Conservation (phyloP, 352 stramenopile species). For the Phytophthora crassamura region DNA sequence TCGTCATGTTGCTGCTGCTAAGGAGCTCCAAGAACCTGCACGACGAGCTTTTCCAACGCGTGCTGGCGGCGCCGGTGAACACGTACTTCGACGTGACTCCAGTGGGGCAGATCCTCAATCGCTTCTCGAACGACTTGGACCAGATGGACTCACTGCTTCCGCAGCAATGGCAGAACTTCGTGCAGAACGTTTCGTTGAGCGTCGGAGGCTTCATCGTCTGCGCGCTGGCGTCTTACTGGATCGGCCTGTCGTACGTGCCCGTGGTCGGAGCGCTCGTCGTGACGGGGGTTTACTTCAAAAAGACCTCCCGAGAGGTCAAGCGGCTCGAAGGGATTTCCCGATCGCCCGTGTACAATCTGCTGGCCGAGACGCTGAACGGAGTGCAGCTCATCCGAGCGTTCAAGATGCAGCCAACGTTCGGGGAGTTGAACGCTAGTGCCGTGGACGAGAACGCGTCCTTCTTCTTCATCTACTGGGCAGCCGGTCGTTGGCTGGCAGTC, state of each 20-base stretch:
- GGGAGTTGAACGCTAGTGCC: conserved; percentile 44
- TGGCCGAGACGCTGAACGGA: conserved; percentile 18
- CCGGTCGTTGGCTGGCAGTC: conserved; percentile 92
- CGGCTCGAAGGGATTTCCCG: conserved; percentile 89
- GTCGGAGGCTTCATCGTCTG: conserved; percentile 25
- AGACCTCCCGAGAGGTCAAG: conserved; percentile 88
- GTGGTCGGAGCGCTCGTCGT: conserved; percentile 14
- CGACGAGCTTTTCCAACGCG: conserved; percentile 43
- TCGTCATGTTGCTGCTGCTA: conserved; percentile 34
- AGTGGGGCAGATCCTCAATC: conserved; percentile 51
- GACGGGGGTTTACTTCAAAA: conserved; percentile 64
- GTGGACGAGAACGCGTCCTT: conserved; percentile 45
- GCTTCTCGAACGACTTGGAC: conserved; percentile 58
- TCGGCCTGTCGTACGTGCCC: conserved; percentile 24
- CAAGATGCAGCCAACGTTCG: conserved; percentile 49
- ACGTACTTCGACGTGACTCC: conserved; percentile 61
- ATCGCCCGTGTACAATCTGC: conserved; percentile 28
- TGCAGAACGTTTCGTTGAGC: conserved; percentile 28
- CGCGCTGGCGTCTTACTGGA: conserved; percentile 29
- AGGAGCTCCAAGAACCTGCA: conserved; percentile 34
- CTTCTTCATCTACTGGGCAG: conserved; percentile 53
- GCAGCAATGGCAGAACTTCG: conserved; percentile 44
- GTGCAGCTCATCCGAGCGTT: conserved; percentile 30
- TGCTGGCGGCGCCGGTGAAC: conserved; percentile 49
- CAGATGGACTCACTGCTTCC: conserved; percentile 45